Base-by-base conservation (phyloP, 331 rosid genomes). In the Acacia concinna region DNA sequence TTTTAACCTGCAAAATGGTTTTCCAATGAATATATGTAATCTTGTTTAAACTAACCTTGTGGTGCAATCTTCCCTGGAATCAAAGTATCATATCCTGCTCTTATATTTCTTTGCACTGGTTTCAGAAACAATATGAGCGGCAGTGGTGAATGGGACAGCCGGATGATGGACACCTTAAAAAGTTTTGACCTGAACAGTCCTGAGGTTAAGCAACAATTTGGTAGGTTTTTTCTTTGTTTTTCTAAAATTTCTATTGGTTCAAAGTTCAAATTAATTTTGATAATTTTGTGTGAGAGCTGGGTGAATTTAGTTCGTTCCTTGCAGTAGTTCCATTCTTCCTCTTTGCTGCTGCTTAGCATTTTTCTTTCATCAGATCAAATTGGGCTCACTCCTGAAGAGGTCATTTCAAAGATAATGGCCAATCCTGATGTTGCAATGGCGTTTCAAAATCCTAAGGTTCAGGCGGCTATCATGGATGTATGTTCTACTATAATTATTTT, bases 401-500 rank as follows among this genome's bases (percentile, higher is more conserved):
- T 92, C 44, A 87, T 96, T 84, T 93, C 98, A 44, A 96, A 88
- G 90, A 96, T 96, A 73, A 93, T 96, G 98, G 94, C 93, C 74
- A 90, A 93, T 82, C 99, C 99, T 47, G 99, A 96, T 17, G 92
- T 96, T 76, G 98, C 97, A 38, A 75, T 87, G 96, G 99, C 99
- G 59, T 96, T 96, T 79, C 99, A 96, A 86, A 96, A 96, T 81
- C 99, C 99, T 32, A 91, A 84, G 89, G 98, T 96, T 82, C 98
- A 96, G 88, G 93, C 96, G 74, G 99, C 99, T n/a, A 96, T 96
- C 82, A 93, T 96, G 98, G 99, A 96, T 85, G 99, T 96, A 89
- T 40, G 96, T 67, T 47, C 64, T 68, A 47, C 64, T 71, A 59
- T 28, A 76, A 78, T 27, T 10, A 37, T 31, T 67, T 59, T 10